These are phyloP conservation scores for Luffa acutangula DNA, from an alignment of 306 rosid genomes.

Conservation along the genomic window DNA sequence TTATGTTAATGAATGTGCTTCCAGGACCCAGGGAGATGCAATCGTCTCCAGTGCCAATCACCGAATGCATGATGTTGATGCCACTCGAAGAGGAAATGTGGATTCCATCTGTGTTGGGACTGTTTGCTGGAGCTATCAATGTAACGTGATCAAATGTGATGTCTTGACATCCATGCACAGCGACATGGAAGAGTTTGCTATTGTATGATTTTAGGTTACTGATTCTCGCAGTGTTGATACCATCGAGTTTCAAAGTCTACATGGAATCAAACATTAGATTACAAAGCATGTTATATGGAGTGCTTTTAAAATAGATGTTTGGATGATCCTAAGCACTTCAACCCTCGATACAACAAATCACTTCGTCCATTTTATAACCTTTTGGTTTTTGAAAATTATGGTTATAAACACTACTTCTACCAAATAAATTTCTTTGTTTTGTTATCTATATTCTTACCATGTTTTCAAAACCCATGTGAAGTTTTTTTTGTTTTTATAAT, in stretches of 20 bases:
- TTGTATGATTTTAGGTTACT: constrained; percentile 1
- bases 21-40: constrained; percentile 22
- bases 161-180: constrained; percentile 18
- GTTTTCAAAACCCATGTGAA: no score
- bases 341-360: no score
- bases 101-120: constrained; percentile 36
- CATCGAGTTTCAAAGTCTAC: constrained; percentile 19
- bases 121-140: background rate
- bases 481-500: no score
- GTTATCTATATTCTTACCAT: no score
- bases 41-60: constrained; percentile 25
- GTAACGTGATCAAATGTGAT: background rate
- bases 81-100: constrained; percentile 6
- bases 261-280: background rate
- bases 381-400: no score
- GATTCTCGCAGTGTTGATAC: background rate
- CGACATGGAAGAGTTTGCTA: constrained; percentile 14
- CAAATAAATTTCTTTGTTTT: no score
- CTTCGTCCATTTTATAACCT: no score
- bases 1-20: background rate
- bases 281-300: no score
- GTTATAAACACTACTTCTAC: no score
- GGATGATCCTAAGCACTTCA: no score
- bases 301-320: no score
- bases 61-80: background rate